These are phyloP conservation scores for Lentithecium fluviatile DNA, from an alignment of 495 filamentous ascomycete genomes.

Conservation along the genomic window DNA sequence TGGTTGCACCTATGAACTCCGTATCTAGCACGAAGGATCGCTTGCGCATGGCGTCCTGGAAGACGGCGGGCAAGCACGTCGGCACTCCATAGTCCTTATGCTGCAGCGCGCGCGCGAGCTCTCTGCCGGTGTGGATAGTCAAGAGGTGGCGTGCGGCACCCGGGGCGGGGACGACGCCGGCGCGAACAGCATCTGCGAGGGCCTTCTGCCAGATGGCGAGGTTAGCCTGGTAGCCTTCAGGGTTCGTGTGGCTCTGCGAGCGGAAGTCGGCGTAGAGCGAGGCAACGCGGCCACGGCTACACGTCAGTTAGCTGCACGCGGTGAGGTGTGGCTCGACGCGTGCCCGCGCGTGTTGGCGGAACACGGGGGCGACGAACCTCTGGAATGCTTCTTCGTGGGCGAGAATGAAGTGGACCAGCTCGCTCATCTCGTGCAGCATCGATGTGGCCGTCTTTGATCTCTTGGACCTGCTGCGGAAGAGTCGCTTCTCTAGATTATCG, in stretches of 20 bases:
- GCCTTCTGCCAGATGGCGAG: conserved; percentile 77
- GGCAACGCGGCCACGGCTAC: conserved; percentile 72
- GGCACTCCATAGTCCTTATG: conserved; percentile 78
- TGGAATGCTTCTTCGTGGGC: conserved; percentile 64
- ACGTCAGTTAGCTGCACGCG: conserved; percentile 11
- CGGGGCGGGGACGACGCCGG: conserved; percentile 60
- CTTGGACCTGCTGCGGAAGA: neutral
- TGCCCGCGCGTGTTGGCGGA: neutral
- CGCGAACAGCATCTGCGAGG: conserved; percentile 63
- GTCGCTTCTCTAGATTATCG: neutral
- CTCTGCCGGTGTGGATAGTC: conserved; percentile 65
- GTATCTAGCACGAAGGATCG: conserved; percentile 67
- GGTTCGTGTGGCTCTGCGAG: conserved; percentile 74
- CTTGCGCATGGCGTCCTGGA: conserved; percentile 70
- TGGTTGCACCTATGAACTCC: conserved; percentile 57
- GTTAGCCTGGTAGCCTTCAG: conserved; percentile 87
- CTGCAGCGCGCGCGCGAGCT: conserved; percentile 68
- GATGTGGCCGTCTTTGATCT: neutral
- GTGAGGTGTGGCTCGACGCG: conserved; percentile 11
- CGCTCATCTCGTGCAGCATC: conserved; percentile 48
- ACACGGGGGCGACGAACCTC: conserved; percentile 49
- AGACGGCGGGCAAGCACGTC: conserved; percentile 73
- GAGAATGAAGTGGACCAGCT: conserved; percentile 62
- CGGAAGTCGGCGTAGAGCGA: conserved; percentile 95
- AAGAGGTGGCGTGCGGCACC: conserved; percentile 52